These are phyloP conservation scores for Penicillium daleae DNA, from an alignment of 495 filamentous ascomycete genomes.

Conservation along the genomic window DNA sequence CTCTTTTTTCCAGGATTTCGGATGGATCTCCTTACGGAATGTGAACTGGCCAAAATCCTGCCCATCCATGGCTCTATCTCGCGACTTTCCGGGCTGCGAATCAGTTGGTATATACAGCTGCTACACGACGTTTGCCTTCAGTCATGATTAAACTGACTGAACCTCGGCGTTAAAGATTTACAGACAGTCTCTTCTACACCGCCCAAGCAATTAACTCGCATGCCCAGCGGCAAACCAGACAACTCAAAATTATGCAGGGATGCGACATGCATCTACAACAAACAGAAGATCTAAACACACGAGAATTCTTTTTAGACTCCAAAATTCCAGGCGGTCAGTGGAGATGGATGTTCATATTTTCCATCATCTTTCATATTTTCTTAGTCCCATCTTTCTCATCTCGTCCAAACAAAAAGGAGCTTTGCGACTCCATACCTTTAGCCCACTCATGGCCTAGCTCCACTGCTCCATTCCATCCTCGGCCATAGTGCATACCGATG, in stretches of 20 bases:
- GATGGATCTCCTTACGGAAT: conserved; percentile 17
- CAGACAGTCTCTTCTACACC: background rate
- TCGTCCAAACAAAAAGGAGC: background rate
- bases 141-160: background rate
- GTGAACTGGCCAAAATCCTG: conserved; percentile 8
- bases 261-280: background rate
- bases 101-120: background rate
- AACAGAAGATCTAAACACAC: conserved; percentile 12
- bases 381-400: conserved; percentile 8
- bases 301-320: conserved; percentile 4
- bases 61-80: conserved; percentile 13
- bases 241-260: background rate
- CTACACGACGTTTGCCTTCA: background rate
- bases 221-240: background rate
- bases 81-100: conserved; percentile 7
- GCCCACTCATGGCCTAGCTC: conserved; percentile 3
- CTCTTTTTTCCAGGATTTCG: background rate
- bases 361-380: conserved; percentile 16
- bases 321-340: conserved; percentile 28
- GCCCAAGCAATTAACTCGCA: background rate
- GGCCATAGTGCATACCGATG: conserved; percentile 31
- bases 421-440: background rate
- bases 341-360: conserved; percentile 10
- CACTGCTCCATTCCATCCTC: conserved; percentile 27
- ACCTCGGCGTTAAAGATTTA: background rate